Conservation (phyloP, 441 rosid genomes). For the Erodium texanum region DNA sequence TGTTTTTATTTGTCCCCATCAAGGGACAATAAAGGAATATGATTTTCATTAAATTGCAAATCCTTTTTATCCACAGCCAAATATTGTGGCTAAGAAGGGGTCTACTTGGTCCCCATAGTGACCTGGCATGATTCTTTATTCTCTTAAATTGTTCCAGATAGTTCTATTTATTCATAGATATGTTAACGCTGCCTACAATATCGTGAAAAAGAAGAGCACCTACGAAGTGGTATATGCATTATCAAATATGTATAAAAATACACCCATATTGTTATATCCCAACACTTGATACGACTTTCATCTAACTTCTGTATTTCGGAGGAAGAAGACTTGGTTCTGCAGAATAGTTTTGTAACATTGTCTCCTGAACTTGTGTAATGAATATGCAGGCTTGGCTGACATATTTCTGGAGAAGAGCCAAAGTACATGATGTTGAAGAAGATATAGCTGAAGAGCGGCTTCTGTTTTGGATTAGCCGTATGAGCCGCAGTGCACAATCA, state of each 20-base stretch:
- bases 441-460: slow-evolving; percentile 84
- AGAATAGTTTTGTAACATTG: background rate
- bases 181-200: background rate
- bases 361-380: slow-evolving; percentile 5
- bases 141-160: background rate
- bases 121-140: background rate
- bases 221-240: no score
- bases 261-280: no score
- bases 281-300: background rate
- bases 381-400: slow-evolving; percentile 73
- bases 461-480: slow-evolving; percentile 52
- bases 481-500: slow-evolving; percentile 46
- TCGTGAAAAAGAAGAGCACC: no score
- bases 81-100: background rate
- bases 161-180: background rate
- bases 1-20: background rate
- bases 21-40: background rate
- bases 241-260: no score
- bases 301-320: background rate
- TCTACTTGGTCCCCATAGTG: background rate
- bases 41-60: background rate
- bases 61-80: slow-evolving; percentile 2
- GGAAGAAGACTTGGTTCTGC: background rate
- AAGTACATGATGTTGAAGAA: slow-evolving; percentile 68
- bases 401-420: slow-evolving; percentile 91